A percentile compares a stretch with the other conserved stretches of the same genome.
Conservation (phyloP, 1,139 yeast species). For the Geotrichum fermentans region DNA sequence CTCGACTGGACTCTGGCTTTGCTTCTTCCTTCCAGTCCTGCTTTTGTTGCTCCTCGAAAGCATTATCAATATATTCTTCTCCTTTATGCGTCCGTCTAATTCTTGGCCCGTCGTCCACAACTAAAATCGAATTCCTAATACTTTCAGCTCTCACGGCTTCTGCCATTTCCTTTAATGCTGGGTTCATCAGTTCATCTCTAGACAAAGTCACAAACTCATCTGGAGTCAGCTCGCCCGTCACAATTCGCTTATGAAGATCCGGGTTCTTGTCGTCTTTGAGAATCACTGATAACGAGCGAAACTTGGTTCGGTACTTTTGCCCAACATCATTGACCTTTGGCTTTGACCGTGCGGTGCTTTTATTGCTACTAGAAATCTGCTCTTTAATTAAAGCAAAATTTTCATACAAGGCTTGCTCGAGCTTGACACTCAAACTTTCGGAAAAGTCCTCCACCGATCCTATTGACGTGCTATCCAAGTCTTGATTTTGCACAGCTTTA, state of each 20-base stretch:
- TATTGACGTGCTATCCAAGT: constrained; percentile 37
- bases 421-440: constrained; percentile 38
- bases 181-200: constrained; percentile 63
- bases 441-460: constrained; percentile 41
- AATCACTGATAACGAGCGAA: constrained; percentile 51
- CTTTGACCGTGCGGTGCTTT: constrained; percentile 10
- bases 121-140: constrained; percentile 58
- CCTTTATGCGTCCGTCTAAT: constrained; percentile 82
- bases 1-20: constrained; percentile 13
- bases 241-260: constrained; percentile 45
- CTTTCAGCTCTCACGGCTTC: constrained; percentile 67
- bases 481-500: constrained; percentile 35
- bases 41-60: constrained; percentile 36
- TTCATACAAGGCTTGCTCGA: constrained; percentile 42
- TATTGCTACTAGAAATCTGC: constrained; percentile 10
- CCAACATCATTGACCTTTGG: constrained; percentile 39
- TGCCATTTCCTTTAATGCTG: constrained; percentile 65
- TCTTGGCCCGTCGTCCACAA: constrained; percentile 51
- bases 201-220: constrained; percentile 53
- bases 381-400: constrained; percentile 33
- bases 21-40: constrained; percentile 16
- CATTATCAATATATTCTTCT: constrained; percentile 67
- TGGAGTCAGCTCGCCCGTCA: constrained; percentile 46
- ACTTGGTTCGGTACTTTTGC: constrained; percentile 49
- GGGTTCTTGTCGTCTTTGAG: constrained; percentile 51